Evolutionary conservation across 148 eudicot species (phyloP).

Genomic region (Persicaria tinctoria): DNA sequence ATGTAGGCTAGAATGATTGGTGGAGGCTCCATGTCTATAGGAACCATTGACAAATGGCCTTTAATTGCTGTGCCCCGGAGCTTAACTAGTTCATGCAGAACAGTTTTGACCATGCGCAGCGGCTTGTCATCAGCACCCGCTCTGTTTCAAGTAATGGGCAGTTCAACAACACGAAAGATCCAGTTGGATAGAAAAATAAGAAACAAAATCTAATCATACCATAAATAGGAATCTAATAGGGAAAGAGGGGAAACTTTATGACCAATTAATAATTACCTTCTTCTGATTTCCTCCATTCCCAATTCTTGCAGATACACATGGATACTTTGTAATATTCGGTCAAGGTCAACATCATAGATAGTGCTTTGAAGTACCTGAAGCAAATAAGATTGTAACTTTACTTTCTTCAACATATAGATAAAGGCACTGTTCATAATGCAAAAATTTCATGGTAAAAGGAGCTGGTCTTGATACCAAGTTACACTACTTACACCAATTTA

Average conservation of each 20-base stretch:
- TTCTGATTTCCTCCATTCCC: conserved; percentile 98
- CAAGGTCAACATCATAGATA: conserved; percentile 88
- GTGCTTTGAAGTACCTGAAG: conserved; percentile 92
- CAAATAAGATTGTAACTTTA: not conserved
- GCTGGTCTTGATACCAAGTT: not conserved
- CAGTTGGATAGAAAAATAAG: not conserved
- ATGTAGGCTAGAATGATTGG: conserved; percentile 98
- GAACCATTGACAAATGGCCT: conserved; percentile 96
- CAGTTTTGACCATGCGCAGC: conserved; percentile 97
- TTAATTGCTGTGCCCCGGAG: conserved; percentile 95
- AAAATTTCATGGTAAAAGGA: not conserved
- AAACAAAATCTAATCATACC: conserved; percentile 7
- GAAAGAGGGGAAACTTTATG: not conserved
- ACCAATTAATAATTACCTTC: conserved; percentile 46
- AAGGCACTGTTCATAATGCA: not conserved
- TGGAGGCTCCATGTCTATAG: conserved; percentile 92
- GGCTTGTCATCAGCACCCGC: conserved; percentile 99
- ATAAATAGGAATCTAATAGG: not conserved
- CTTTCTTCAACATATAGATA: not conserved
- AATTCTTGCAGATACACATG: conserved; percentile 90
- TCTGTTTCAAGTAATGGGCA: conserved; percentile 22
- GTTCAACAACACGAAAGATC: conserved; percentile 3
- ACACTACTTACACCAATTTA: not conserved
- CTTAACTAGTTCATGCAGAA: conserved; percentile 96
- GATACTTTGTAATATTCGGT: conserved; percentile 90